A percentile compares a stretch with the other conserved stretches of the same genome.
These are phyloP conservation scores for Nakaseomyces uthaithaninus DNA, from an alignment of 1,139 yeast genomes.

Conservation along the genomic window DNA sequence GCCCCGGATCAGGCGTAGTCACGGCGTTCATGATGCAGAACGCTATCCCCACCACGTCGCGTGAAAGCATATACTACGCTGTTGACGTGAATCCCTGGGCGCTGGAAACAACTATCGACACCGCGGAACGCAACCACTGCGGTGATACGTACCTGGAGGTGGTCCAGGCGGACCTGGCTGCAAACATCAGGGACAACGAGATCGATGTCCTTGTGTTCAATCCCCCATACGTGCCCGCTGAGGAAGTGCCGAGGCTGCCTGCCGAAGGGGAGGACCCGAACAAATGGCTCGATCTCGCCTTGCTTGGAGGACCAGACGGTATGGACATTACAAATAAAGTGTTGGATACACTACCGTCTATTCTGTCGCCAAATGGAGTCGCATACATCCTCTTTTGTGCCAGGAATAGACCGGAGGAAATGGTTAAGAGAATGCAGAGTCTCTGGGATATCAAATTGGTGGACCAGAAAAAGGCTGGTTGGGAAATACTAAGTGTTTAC, in stretches of 20 bases:
- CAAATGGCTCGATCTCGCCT: conserved; percentile 79
- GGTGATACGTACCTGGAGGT: conserved; percentile 40
- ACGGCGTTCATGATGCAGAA: conserved; percentile 53
- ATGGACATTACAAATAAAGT: conserved; percentile 73
- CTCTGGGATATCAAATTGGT: conserved; percentile 47
- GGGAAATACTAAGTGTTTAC: conserved; percentile 85
- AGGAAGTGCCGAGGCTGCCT: conserved; percentile 48
- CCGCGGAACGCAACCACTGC: conserved; percentile 44
- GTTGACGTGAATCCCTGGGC: conserved; percentile 81
- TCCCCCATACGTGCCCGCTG: conserved; percentile 95
- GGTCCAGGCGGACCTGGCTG: conserved; percentile 51
- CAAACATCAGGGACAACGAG: conserved; percentile 38
- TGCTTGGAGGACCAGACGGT: conserved; percentile 83
- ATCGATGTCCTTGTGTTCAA: conserved; percentile 76
- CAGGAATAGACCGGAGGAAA: conserved; percentile 65
- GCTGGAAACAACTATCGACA: conserved; percentile 45
- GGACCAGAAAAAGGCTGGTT: conserved; percentile 74
- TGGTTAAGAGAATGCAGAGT: conserved; percentile 41
- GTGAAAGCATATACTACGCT: conserved; percentile 44
- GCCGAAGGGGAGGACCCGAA: conserved; percentile 37
- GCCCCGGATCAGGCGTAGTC: conserved; percentile 86
- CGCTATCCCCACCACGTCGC: conserved; percentile 22
- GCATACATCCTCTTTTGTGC: conserved; percentile 87
- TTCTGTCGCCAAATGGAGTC: conserved; percentile 49
- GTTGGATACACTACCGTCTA: conserved; percentile 42